Base-by-base conservation (phyloP, 208 protist genomes). In the Wallacemonas sp. region DNA sequence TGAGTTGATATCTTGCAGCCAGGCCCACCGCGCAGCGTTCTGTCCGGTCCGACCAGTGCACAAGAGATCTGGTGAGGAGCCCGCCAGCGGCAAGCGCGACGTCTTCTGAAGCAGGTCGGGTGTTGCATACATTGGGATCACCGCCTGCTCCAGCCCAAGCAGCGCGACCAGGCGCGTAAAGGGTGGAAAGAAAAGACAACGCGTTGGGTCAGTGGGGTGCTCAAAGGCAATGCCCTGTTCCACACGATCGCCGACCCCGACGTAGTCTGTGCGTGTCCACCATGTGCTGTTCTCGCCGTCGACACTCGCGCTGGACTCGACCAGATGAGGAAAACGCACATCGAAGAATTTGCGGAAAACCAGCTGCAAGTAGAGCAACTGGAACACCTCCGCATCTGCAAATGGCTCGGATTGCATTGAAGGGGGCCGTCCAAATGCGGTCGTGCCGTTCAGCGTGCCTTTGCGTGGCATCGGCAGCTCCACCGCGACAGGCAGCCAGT, bases 341-440 rank as follows among this genome's bases (percentile, higher is more conserved):
- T 95, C 86, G 65, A 82, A 89, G 56, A 84, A 79, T 24, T 79
- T 81, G 60, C 90, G 86, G 39, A 95, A 85, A 39, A 93, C 49
- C 24, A 95, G 84, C 60, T 95, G 90, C 12, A 93, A 21, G 70
- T 93, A 93, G 49, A 91, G 83, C 0, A 93, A 74, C 75, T 95
- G 86, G 65, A 95, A 95, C 23, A 95, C 74, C 67, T 95, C 90
- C 1, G 80, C 84, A 48, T 95, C 90, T 43, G 74, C 78, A 66
- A 92, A 95, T 17, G 86, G 80, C 43, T 79, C 46, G 32, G 83
- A 85, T 8, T 70, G 76, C 32, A 87, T 70, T 14, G 74, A 83
- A 14, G 69, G 55, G 1, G 74, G 71, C 1, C 46, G 38, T 14
- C 30, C 39, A 17, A 12, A 16, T 8, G 58, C 16, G 8, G 21